A percentile compares a stretch with the other conserved stretches of the same genome.
phyloP scores from a whole-genome alignment of 345 rosid genomes.

The Syzygium jambos region DNA sequence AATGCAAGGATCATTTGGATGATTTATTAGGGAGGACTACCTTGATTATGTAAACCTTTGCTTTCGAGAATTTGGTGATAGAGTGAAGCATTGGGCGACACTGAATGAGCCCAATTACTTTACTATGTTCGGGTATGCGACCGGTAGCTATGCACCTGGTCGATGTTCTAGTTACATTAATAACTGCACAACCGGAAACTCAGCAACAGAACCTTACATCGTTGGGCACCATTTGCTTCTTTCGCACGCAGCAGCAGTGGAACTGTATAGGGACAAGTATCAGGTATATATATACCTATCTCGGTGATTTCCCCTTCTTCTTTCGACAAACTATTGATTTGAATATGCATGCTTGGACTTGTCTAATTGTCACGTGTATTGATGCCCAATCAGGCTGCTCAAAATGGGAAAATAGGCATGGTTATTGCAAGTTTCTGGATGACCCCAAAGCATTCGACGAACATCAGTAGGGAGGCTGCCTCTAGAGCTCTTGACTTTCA shows the following conservation, averaged over 20 bases:
- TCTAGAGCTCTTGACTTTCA: slow-evolving; percentile 1
- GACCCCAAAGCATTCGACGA: slow-evolving; percentile 10
- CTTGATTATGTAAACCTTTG: slow-evolving; percentile 7
- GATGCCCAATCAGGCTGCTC: slow-evolving; percentile 10
- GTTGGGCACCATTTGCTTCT: slow-evolving; percentile 29
- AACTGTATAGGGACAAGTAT: slow-evolving; percentile 22
- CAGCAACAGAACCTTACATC: slow-evolving; percentile 30
- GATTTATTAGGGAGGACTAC: slow-evolving; percentile 9
- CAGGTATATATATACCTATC: slow-evolving; percentile 13
- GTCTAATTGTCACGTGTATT: background rate
- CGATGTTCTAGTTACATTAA: slow-evolving; percentile 6
- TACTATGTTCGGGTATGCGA: background rate
- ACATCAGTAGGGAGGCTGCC: slow-evolving; percentile 5
- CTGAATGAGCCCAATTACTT: slow-evolving; percentile 8
- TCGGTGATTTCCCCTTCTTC: background rate
- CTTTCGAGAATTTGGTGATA: slow-evolving; percentile 14
- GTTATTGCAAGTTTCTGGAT: slow-evolving; percentile 10
- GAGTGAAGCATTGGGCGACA: slow-evolving; percentile 16
- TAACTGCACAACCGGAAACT: slow-evolving; percentile 28
- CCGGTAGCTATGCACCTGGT: slow-evolving; percentile 4
- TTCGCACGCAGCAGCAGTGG: slow-evolving; percentile 24
- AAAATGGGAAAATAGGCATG: slow-evolving; percentile 29
- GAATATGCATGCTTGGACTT: background rate
- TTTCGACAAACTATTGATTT: background rate
- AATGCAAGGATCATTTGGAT: background rate